Percentiles rank a stretch among this genome's conserved stretches.
phyloP scores from a whole-genome alignment of 2,329 filamentous ascomycete species.

The Aspergillus neoniger region DNA sequence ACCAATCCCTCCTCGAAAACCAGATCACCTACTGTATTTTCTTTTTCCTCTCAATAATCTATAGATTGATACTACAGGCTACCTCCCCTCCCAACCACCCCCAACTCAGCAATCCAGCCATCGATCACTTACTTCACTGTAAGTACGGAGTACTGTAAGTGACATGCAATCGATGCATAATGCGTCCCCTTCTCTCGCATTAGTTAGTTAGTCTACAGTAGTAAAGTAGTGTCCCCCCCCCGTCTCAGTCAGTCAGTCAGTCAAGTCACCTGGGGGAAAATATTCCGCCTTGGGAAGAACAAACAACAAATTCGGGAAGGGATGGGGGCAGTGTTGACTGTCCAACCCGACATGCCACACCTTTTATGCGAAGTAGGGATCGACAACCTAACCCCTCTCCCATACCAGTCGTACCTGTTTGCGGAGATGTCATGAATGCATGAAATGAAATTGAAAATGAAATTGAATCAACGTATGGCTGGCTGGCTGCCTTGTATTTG shows the following conservation, averaged over 20 bases:
- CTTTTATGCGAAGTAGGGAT: constrained; percentile 5
- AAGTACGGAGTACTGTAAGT: too few relatives aligned
- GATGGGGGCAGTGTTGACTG: constrained; percentile 2
- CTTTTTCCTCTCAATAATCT: neutral
- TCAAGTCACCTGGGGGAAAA: neutral
- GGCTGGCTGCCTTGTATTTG: neutral
- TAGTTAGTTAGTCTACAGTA: neutral
- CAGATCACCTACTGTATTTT: neutral
- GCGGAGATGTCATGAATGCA: constrained; percentile 2
- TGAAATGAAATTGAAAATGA: neutral
- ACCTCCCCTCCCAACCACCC: neutral
- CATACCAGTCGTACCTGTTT: constrained; percentile 3
- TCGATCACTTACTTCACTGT: neutral
- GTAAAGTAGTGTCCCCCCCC: too few relatives aligned
- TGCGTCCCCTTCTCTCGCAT: neutral
- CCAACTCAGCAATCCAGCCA: neutral
- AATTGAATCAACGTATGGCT: too few relatives aligned
- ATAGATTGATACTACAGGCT: too few relatives aligned
- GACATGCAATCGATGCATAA: neutral
- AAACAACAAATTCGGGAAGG: neutral
- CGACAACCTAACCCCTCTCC: neutral
- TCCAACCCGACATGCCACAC: constrained; percentile 9
- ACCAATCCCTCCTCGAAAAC: neutral
- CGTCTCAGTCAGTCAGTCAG: too few relatives aligned
- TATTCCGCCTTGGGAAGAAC: constrained; percentile 2